Percentiles rank a stretch among this genome's conserved stretches.
These are phyloP conservation scores for Tilletia caries DNA, from an alignment of 1,284 basidiomycete genomes.

Conservation along the genomic window DNA sequence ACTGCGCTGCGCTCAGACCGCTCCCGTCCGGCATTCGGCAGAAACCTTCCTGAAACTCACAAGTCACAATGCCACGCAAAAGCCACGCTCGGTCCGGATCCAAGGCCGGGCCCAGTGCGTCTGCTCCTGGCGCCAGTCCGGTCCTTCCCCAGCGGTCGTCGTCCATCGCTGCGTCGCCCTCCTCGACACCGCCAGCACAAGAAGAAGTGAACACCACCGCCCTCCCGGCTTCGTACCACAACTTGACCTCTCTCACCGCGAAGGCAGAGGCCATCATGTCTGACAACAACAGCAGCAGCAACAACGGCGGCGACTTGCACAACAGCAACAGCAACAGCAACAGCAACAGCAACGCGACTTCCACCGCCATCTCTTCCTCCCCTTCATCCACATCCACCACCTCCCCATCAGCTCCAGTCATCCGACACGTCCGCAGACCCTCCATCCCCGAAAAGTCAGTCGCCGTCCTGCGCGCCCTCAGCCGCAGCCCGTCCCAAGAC, in stretches of 20 bases:
- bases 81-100: neutral
- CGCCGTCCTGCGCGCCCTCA: slow-evolving; percentile 9
- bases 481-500: neutral
- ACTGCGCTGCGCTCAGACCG: too few relatives aligned
- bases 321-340: neutral
- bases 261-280: too few relatives aligned
- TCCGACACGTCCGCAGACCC: neutral
- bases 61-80: slow-evolving; percentile 8
- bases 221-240: too few relatives aligned
- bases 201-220: neutral
- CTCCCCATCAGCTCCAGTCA: neutral
- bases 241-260: too few relatives aligned
- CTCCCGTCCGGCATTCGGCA: too few relatives aligned
- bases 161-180: neutral
- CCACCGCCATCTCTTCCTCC: too few relatives aligned
- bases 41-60: too few relatives aligned
- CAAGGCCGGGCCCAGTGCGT: neutral
- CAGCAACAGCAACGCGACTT: neutral
- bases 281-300: neutral
- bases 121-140: neutral
- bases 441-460: neutral
- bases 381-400: neutral
- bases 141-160: slow-evolving; percentile 1
- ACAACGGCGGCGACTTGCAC: neutral
- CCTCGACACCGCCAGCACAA: neutral